Base-by-base conservation (phyloP, 2,329 filamentous ascomycete species). In the Colletotrichum scovillei region DNA sequence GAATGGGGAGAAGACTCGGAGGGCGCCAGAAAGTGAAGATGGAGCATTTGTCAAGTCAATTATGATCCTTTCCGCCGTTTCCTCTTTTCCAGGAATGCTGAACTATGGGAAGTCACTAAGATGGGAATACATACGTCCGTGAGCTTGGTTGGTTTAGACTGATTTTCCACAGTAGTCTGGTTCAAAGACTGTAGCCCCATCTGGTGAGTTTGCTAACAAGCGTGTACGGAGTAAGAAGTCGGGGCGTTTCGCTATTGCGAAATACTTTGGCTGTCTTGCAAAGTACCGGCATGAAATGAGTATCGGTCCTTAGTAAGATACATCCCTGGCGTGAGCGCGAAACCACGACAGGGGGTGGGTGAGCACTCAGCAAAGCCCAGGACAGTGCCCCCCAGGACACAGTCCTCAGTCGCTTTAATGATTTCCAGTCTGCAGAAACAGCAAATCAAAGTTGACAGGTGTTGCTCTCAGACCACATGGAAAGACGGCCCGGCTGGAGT, bases 401-500 rank as follows among this genome's bases (percentile, higher is more conserved):
- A 30, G 24, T 19, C 26, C 38, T 55, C 5, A 9, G 60, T 19
- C 16, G 19, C 42, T n/a, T 46, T 5, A 46, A 46, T 46, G 14
- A 46, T 46, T n/a, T n/a, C 57, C 19, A 55, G 38, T 28, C 56
- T 6, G 53, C 26, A 56, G 35, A 66, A 19, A 19, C 24, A 14
- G 55, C 30, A 28, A 56, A 22, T 14, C 32, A 53, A 19, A 46
- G 58, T 60, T 26, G 12, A 30, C 38, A 32, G n/a, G 22, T 28
- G 53, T 69, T 65, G 46, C 42, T 55, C 69, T 63, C 53, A 70
- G 70, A 26, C 66, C 67, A 65, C 70, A 73, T 73, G 70, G 70
- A 73, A 70, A 70, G 70, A 65, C 70, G 70, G 70, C 24, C 70
- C 70, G 67, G 70, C 5, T 70, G 32, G 32, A 52, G 60, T 56